Percentiles rank a stretch among this genome's conserved stretches.
Conservation (phyloP, 1,284 basidiomycete species). For the Melampsora occidentalis region DNA sequence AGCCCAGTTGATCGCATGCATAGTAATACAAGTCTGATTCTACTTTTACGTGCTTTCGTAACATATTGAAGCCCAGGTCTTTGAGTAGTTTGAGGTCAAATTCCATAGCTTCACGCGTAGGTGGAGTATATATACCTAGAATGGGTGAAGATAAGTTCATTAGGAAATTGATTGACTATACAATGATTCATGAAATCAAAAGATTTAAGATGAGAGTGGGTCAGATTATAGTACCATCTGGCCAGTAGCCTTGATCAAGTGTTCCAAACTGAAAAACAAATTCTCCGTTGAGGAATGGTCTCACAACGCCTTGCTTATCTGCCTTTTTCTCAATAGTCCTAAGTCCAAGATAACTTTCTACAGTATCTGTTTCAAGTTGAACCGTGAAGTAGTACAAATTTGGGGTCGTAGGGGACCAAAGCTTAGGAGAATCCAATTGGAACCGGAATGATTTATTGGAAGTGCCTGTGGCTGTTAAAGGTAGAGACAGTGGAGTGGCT, state of each 20-base stretch:
- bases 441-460: slow-evolving; percentile 22
- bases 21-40: slow-evolving; percentile 43
- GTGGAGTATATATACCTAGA: slow-evolving; percentile 38
- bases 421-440: slow-evolving; percentile 19
- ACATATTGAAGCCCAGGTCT: slow-evolving; percentile 42
- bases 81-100: slow-evolving; percentile 40
- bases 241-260: slow-evolving; percentile 44
- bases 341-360: slow-evolving; percentile 41
- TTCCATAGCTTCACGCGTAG: slow-evolving; percentile 41
- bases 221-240: slow-evolving; percentile 24
- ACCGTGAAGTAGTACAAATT: slow-evolving; percentile 40
- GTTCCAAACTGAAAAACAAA: slow-evolving; percentile 43
- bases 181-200: no score
- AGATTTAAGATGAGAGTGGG: no score
- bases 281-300: slow-evolving; percentile 42
- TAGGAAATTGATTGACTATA: no score
- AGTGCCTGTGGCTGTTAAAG: slow-evolving; percentile 6
- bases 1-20: slow-evolving; percentile 31
- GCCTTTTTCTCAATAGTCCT: slow-evolving; percentile 40
- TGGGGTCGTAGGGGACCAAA: slow-evolving; percentile 38
- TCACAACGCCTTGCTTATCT: slow-evolving; percentile 25
- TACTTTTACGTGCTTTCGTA: slow-evolving; percentile 45
- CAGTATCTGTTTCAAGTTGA: slow-evolving; percentile 23
- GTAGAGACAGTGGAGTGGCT: background rate
- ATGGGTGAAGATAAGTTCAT: no score